A percentile compares a stretch with the other conserved stretches of the same genome.
These are phyloP conservation scores for Aspergillus carbonarius DNA, from an alignment of 2,329 filamentous ascomycete species.

Conservation along the genomic window DNA sequence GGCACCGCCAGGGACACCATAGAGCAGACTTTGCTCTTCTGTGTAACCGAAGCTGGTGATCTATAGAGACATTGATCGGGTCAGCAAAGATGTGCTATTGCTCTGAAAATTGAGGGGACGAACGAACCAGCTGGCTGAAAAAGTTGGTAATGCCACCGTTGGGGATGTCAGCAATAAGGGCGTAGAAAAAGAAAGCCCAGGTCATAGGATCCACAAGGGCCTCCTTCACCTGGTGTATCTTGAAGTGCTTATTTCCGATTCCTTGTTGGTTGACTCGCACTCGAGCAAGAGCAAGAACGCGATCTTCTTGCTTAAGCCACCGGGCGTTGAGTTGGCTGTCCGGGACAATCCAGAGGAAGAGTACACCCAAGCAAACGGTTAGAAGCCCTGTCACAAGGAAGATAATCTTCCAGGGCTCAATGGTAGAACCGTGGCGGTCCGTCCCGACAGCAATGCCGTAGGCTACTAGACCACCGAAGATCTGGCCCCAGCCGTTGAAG, in stretches of 20 bases:
- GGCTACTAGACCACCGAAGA: conserved; percentile 62
- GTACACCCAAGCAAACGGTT: conserved; percentile 49
- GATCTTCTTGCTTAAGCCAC: conserved; percentile 66
- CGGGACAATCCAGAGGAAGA: conserved; percentile 55
- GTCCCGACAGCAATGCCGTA: conserved; percentile 63
- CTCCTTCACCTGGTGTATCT: conserved; percentile 64
- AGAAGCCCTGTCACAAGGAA: conserved; percentile 56
- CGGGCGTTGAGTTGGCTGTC: conserved; percentile 62
- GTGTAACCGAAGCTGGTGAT: conserved; percentile 67
- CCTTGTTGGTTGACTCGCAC: conserved; percentile 74
- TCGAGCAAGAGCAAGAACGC: conserved; percentile 66
- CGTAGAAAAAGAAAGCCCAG: conserved; percentile 61
- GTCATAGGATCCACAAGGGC: conserved; percentile 58
- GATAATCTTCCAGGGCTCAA: conserved; percentile 66
- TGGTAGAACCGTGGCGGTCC: conserved; percentile 53
- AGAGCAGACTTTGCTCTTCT: conserved; percentile 60
- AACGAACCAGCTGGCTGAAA: conserved; percentile 55
- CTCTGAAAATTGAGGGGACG: not conserved
- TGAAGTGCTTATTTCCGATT: conserved; percentile 68
- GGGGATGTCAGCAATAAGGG: conserved; percentile 57
- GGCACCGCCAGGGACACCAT: conserved; percentile 65
- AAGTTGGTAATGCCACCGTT: conserved; percentile 63
- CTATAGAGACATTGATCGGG: conserved; percentile 15
- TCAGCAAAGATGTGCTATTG: not conserved
- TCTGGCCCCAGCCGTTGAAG: conserved; percentile 65